Evolutionary conservation across 1,139 yeast species (phyloP), one percentile per base, ranked within the genome.

Genomic region (Tardiomyces digboiensis): DNA sequence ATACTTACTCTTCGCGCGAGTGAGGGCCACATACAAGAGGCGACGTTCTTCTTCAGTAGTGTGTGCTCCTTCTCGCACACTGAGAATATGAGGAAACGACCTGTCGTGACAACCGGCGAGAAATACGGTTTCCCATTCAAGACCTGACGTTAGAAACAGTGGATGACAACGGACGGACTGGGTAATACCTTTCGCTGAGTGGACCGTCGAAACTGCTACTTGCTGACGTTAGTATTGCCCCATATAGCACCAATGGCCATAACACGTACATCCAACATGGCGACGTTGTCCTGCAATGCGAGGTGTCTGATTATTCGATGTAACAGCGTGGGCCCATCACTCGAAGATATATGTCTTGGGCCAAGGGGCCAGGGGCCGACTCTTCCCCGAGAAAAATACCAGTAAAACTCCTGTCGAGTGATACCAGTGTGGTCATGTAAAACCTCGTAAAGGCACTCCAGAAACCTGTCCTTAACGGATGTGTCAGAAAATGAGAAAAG

Each of bases 51-150:
- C 95, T 50, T 80, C 71, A 2, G 44, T 29, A 2, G 36, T n/a
- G 5, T 26, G n/a, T 26, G 10, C 33, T 26, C 4, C 5, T 8
- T 26, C 10, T 3, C n/a, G n/a, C n/a, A n/a, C n/a, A 16, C 47
- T 43, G 36, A 48, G 42, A 16, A 45, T 36, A 21, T 49, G 48
- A 2, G 87, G 87, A n/a, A 81, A 62, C 6, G 71, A 57, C 1
- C 80, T 78, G 42, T 82, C 86, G 18, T 76, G 68, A 26, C 83
- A 64, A 0, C 83, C 82, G 1, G 94, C 89, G 8, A 85, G 74
- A 58, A 85, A 82, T 0, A 86, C 95, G 13, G 81, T 72, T 0
- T 89, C 84, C 95, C 95, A 86, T 60, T 85, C 95, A 2, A 85
- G 66, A 1, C 33, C 33, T 26, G 33, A 26, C 3, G 33, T 26